Percentiles rank a stretch among this genome's conserved stretches.
phyloP scores from a whole-genome alignment of 2,329 filamentous ascomycete species.

The Triangularia verruculosa region DNA sequence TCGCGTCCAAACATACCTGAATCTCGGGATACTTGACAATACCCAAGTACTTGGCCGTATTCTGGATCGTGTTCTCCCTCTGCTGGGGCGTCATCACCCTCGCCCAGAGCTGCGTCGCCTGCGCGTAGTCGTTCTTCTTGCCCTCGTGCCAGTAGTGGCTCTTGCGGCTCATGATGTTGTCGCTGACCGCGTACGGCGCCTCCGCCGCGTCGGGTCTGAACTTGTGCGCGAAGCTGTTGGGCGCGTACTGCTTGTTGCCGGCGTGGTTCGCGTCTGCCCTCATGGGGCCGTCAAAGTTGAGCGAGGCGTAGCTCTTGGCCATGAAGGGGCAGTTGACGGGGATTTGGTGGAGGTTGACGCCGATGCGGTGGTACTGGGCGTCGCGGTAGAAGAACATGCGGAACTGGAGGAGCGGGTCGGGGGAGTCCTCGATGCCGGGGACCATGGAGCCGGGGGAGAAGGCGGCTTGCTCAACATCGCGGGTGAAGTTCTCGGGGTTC shows the following conservation, averaged over 20 bases:
- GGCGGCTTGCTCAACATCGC: conserved; percentile 50
- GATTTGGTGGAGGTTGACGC: conserved; percentile 50
- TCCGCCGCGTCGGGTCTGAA: conserved; percentile 51
- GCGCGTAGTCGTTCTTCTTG: conserved; percentile 50
- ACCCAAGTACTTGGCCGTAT: conserved; percentile 46
- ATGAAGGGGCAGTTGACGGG: conserved; percentile 36
- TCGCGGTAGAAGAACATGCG: conserved; percentile 50
- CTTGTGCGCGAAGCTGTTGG: conserved; percentile 50
- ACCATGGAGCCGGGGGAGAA: conserved; percentile 52
- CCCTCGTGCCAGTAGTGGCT: conserved; percentile 55
- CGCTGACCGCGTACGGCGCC: conserved; percentile 46
- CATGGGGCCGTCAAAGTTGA: conserved; percentile 23
- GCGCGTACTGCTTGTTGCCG: conserved; percentile 49
- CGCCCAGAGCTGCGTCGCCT: conserved; percentile 47
- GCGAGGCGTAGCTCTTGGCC: conserved; percentile 20
- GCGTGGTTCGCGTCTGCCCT: conserved; percentile 29
- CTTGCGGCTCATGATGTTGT: conserved; percentile 50
- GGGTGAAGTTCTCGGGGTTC: conserved; percentile 51
- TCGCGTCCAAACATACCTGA: conserved; percentile 30
- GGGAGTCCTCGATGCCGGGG: conserved; percentile 48
- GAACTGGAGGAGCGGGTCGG: conserved; percentile 47
- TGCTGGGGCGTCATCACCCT: conserved; percentile 46
- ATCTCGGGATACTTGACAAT: conserved; percentile 44
- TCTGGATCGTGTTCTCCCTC: conserved; percentile 45
- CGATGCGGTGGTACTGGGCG: conserved; percentile 51